These are phyloP conservation scores for Hemisphaericaspora xylofermentans DNA, from an alignment of 1,139 yeast species.

Conservation along the genomic window DNA sequence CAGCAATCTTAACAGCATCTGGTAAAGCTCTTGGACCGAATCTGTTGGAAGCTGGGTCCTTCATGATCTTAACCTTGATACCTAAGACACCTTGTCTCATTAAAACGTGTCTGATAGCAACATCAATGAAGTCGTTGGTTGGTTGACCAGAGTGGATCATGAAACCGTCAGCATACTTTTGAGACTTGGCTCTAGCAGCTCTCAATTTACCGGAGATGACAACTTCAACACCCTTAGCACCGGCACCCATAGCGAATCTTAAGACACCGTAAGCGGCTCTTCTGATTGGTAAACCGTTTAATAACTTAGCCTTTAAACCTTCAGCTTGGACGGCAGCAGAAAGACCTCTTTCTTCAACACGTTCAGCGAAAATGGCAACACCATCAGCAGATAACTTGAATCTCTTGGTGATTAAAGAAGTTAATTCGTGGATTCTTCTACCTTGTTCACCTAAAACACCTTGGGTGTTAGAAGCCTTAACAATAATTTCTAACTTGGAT, in stretches of 20 bases:
- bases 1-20: conserved; percentile 89
- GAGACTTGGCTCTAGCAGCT: conserved; percentile 99
- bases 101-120: conserved; percentile 99
- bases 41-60: conserved; percentile 93
- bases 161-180: conserved; percentile 99
- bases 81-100: conserved; percentile 99
- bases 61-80: conserved; percentile 99
- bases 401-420: conserved; percentile 97
- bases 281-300: conserved; percentile 99
- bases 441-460: conserved; percentile 99
- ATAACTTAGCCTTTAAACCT: conserved; percentile 96
- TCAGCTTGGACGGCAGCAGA: conserved; percentile 99
- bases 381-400: conserved; percentile 95
- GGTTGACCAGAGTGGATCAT: conserved; percentile 99
- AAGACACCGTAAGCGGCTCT: conserved; percentile 99
- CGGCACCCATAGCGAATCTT: conserved; percentile 99
- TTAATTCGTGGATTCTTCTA: conserved; percentile 99
- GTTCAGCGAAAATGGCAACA: conserved; percentile 95
- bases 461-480: conserved; percentile 99
- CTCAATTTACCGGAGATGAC: conserved; percentile 99
- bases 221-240: conserved; percentile 99
- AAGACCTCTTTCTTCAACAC: conserved; percentile 99
- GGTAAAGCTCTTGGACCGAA: conserved; percentile 92
- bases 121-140: conserved; percentile 96
- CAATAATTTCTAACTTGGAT: conserved; percentile 95